Base-by-base conservation (phyloP, 108 stramenopile genomes). In the Nitzschia sp. region DNA sequence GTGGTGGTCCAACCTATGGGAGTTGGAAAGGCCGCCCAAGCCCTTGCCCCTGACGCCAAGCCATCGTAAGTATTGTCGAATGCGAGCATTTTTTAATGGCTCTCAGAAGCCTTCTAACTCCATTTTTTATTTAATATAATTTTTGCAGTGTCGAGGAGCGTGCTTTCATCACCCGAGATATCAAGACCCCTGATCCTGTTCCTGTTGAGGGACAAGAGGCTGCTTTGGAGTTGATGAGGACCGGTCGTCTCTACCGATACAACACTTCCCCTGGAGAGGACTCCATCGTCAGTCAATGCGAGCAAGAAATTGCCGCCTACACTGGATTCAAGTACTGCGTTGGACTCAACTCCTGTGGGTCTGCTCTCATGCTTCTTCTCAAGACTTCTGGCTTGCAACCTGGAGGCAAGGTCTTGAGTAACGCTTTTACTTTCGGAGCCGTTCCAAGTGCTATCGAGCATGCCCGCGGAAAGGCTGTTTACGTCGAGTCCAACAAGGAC, bases 361-460 rank as follows among this genome's bases (percentile, higher is more conserved):
- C 86, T 29, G 94, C 94, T 10, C 77, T 95, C 51, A 88, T 95
- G 83, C 79, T 95, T 63, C 74, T 87, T 52, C 70, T 95, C 51
- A 88, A 87, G 72, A 86, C 84, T 51, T 86, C 84, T 38, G 94
- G 91, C 9, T 70, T 92, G 38, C 43, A 85, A 59, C 78, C 73
- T 8, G 94, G 94, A 9, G 88, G 86, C 75, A 86, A 92, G 73
- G 94, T 95, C n/a, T 72, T 95, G 57, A 80, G 71, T 60, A 92
- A 92, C 65, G 94, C 89, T n/a, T 95, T 95, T 67, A 95, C 94
- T 5, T 95, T 95, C 50, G 90, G 90, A 38, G 90, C 90, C 34
- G 90, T 91, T 9, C 90, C 90, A 25, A 69, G 65, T 61, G 90
- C 90, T 37, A 91, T 91, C 75, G 90, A 91, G 69, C 90, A 91